These are phyloP conservation scores for Saccharomycopsis crataegensis DNA, from an alignment of 1,139 yeast genomes.

Conservation along the genomic window DNA sequence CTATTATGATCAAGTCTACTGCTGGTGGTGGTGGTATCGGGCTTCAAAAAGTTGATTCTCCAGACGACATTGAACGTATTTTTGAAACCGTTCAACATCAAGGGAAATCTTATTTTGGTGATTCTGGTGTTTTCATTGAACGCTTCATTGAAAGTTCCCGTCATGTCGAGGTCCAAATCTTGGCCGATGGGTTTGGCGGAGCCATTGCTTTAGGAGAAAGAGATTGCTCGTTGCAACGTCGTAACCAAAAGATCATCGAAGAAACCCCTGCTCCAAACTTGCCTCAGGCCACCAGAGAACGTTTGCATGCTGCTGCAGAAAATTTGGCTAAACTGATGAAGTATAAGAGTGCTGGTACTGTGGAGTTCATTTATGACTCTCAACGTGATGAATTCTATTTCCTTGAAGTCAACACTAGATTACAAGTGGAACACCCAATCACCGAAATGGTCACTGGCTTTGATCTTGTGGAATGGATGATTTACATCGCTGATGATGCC, in stretches of 20 bases:
- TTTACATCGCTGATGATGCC: constrained; percentile 79
- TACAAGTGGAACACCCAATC: constrained; percentile 96
- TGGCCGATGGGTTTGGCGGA: constrained; percentile 90
- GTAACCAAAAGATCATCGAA: constrained; percentile 93
- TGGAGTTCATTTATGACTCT: constrained; percentile 89
- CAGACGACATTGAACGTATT: constrained; percentile 70
- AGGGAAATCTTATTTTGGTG: constrained; percentile 89
- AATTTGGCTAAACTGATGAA: constrained; percentile 71
- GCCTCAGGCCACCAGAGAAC: constrained; percentile 66
- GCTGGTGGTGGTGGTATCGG: constrained; percentile 99
- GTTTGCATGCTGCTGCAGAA: constrained; percentile 80
- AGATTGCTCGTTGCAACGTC: constrained; percentile 94
- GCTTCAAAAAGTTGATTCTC: constrained; percentile 81
- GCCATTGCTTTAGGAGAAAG: constrained; percentile 95
- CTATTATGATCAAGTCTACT: constrained; percentile 93
- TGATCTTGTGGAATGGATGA: constrained; percentile 96
- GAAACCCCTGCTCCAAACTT: constrained; percentile 97
- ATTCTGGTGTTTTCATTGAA: constrained; percentile 90
- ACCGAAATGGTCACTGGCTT: constrained; percentile 93
- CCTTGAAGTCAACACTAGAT: constrained; percentile 91
- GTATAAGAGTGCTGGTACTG: constrained; percentile 96
- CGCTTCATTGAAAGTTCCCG: constrained; percentile 89
- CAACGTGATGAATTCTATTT: constrained; percentile 83
- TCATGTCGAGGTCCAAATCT: constrained; percentile 93
- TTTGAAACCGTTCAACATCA: constrained; percentile 90